Conservation (phyloP, 83 land plant genomes). For the Diphasiastrum complanatum region DNA sequence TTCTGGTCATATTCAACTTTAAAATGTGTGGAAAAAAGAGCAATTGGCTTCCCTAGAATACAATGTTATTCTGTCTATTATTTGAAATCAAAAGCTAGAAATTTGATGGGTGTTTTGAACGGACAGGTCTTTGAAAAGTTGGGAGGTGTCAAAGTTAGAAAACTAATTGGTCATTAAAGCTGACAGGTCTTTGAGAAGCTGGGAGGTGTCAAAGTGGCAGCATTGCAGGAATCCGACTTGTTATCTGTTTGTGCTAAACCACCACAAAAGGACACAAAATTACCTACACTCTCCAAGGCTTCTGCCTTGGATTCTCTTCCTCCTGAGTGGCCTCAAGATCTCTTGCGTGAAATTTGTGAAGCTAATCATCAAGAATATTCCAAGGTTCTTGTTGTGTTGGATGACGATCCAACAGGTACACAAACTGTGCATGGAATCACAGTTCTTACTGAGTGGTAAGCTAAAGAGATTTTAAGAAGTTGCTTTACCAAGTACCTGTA, state of each 20-base stretch:
- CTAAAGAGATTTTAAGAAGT: neutral
- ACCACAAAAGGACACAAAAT: slow-evolving; percentile 21
- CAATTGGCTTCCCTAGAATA: too few relatives aligned
- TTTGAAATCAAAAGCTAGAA: too few relatives aligned
- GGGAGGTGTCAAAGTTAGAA: too few relatives aligned
- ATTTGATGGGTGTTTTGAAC: too few relatives aligned
- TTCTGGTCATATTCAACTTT: too few relatives aligned
- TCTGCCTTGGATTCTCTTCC: slow-evolving; percentile 54
- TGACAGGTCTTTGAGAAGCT: slow-evolving; percentile 55
- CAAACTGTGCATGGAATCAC: slow-evolving; percentile 96
- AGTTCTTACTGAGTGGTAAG: slow-evolving; percentile 92
- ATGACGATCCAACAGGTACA: slow-evolving; percentile 99
- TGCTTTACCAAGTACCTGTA: neutral
- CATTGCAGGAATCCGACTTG: slow-evolving; percentile 6
- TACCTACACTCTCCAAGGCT: slow-evolving; percentile 47
- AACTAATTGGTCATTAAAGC: too few relatives aligned
- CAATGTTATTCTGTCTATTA: too few relatives aligned
- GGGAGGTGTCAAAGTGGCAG: slow-evolving; percentile 81
- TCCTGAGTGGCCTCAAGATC: slow-evolving; percentile 74
- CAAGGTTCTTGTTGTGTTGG: slow-evolving; percentile 80
- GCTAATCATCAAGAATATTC: slow-evolving; percentile 34
- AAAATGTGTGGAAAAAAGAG: too few relatives aligned
- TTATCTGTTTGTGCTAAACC: neutral
- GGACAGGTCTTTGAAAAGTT: too few relatives aligned
- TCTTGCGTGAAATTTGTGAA: slow-evolving; percentile 39